Conservation (phyloP, 1,284 basidiomycete genomes). For the Spongispora temasekensis region DNA sequence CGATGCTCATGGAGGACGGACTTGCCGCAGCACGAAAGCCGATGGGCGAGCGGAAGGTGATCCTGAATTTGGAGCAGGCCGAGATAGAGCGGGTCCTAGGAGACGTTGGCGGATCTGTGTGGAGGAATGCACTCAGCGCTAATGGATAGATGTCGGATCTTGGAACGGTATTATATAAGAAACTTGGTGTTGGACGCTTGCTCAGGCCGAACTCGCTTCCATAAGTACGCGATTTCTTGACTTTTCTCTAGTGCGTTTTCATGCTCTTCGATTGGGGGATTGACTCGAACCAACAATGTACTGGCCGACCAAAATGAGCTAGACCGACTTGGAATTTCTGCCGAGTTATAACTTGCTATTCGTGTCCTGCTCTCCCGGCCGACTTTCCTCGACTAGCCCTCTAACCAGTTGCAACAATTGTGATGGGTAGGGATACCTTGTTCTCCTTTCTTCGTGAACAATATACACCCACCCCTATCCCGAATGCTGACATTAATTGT, state of each 20-base stretch:
- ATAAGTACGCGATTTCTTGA: too few relatives aligned
- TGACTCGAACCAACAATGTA: too few relatives aligned
- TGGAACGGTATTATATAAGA: neutral
- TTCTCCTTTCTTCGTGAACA: constrained; percentile 24
- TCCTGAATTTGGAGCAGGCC: constrained; percentile 68
- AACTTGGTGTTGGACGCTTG: too few relatives aligned
- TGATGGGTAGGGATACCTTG: constrained; percentile 25
- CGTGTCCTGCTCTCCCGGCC: neutral
- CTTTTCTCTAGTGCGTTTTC: too few relatives aligned
- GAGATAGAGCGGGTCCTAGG: constrained; percentile 76
- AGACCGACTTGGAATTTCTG: too few relatives aligned
- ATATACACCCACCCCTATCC: constrained; percentile 25
- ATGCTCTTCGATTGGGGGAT: too few relatives aligned
- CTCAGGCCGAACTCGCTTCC: too few relatives aligned
- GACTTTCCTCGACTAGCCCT: neutral
- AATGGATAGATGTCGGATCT: constrained; percentile 11
- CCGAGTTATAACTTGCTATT: too few relatives aligned
- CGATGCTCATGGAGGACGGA: constrained; percentile 69
- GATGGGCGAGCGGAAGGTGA: constrained; percentile 58
- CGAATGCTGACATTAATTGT: constrained; percentile 28
- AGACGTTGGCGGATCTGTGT: constrained; percentile 67
- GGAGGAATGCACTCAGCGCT: constrained; percentile 57
- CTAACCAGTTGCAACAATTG: too few relatives aligned
- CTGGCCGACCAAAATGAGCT: too few relatives aligned
- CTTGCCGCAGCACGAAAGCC: constrained; percentile 50